Evolutionary conservation across 108 stramenopile genomes (phyloP).

Genomic region (Nitzschia sp.): DNA sequence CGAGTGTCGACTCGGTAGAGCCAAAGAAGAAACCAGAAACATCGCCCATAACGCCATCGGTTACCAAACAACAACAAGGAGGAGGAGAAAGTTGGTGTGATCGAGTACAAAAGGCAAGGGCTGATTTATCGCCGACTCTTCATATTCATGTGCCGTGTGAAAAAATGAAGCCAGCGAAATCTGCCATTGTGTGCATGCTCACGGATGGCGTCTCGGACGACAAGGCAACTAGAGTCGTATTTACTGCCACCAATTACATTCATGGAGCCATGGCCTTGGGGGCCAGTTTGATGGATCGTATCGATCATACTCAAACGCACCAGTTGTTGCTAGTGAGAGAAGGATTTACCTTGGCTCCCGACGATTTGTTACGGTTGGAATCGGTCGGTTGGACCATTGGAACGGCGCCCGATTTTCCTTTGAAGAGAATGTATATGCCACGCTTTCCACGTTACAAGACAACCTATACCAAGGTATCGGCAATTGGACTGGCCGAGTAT

Average conservation of each 20-base stretch:
- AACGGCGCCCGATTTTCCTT: conserved; percentile 27
- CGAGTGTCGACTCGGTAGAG: neutral
- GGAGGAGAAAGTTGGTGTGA: too few species aligned
- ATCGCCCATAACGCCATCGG: neutral
- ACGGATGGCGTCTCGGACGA: conserved; percentile 32
- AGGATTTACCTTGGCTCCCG: conserved; percentile 25
- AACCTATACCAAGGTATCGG: conserved; percentile 34
- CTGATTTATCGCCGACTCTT: conserved; percentile 5
- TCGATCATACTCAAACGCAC: conserved; percentile 25
- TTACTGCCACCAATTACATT: conserved; percentile 35
- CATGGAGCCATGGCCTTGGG: conserved; percentile 40
- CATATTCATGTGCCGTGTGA: conserved; percentile 35
- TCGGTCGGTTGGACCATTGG: conserved; percentile 43
- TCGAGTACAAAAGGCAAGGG: conserved; percentile 16
- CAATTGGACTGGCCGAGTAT: conserved; percentile 38
- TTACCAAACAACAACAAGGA: neutral
- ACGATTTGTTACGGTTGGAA: conserved; percentile 20
- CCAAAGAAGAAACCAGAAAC: neutral
- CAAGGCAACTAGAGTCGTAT: conserved; percentile 21
- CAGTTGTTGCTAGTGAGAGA: conserved; percentile 23
- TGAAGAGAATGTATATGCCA: conserved; percentile 19
- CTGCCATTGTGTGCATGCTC: conserved; percentile 35
- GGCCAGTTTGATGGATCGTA: conserved; percentile 18
- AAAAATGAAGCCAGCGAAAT: conserved; percentile 34
- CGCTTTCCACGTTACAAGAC: conserved; percentile 35